Base-by-base conservation (phyloP, 1,284 basidiomycete genomes). In the Cutaneotrichosporon arboriforme region DNA sequence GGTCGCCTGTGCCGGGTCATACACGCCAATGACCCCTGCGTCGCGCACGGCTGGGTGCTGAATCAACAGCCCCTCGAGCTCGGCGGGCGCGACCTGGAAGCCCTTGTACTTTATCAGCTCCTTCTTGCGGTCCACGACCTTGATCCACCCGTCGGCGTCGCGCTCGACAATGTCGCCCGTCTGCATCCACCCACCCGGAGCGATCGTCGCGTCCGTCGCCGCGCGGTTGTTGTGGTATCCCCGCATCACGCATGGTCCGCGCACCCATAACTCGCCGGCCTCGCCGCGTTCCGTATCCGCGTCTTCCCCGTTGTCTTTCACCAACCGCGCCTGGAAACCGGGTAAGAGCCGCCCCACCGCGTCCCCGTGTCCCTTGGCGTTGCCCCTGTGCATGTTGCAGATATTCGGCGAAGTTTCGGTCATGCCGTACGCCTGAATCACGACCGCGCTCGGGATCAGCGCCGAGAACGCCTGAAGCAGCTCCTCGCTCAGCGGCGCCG, bases 21-120 rank as follows among this genome's bases (percentile, higher is more conserved):
- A 76, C 0, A 90, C 75, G 4, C 86, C 86, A 51, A 88, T 82
- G 4, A 88, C 86, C 7, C 83, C 87, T 0, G 79, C 78, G 61
- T 89, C 87, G 2, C 80, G 81, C 22, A 88, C 78, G 2, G 84
- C 80, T 0, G 84, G 82, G 62, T 90, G 86, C 8, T 80, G 80
- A 12, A 90, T 73, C 1, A 91, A 79, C 0, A 89, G 69, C 33
- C 81, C 80, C 66, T 91, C 88, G 2, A 92, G 78, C 62, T 90
- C 88, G 0, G 89, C 88, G 0, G 89, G 89, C 0, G 89, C 82
- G 15, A 91, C 89, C 79, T 75, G 73, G 54, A 67, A 74, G n/a
- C 74, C 74, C 57, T 77, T 77, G 59, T 90, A 90, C 70, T 90
- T 90, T 76, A 91, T 87, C 33, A 90, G 73, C 66, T 90, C 88